A percentile compares a stretch with the other conserved stretches of the same genome.
Conservation (phyloP, 1,139 yeast genomes). For the Protomyces inouyei region DNA sequence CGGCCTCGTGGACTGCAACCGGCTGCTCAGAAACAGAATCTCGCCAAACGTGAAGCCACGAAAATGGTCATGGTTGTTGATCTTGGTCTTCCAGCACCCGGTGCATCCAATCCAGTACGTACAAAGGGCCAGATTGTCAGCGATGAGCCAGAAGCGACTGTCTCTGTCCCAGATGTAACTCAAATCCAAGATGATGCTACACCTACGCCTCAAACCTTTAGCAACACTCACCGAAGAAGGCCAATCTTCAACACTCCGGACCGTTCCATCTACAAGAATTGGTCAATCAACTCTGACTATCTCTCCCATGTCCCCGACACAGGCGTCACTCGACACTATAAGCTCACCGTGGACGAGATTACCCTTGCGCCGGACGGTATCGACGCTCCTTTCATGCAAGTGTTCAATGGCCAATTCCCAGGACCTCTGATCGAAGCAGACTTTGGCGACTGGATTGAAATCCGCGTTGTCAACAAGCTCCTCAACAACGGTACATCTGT, state of each 20-base stretch:
- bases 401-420: conserved; percentile 51
- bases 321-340: background rate
- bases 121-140: background rate
- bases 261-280: background rate
- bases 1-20: too few relatives aligned
- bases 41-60: too few relatives aligned
- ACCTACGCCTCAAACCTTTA: too few relatives aligned
- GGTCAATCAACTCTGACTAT: background rate
- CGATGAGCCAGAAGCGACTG: background rate
- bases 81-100: too few relatives aligned
- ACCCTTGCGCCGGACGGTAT: conserved; percentile 38
- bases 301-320: background rate
- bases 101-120: too few relatives aligned
- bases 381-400: conserved; percentile 38
- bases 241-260: background rate
- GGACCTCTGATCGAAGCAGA: conserved; percentile 66
- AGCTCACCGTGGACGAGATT: background rate
- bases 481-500: conserved; percentile 59
- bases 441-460: conserved; percentile 59
- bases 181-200: background rate
- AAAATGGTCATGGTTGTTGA: too few relatives aligned
- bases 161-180: background rate
- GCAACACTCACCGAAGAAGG: background rate
- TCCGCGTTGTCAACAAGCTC: conserved; percentile 56
- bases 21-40: too few relatives aligned